phyloP scores from a whole-genome alignment of 345 rosid genomes.

The Balakata baccata region DNA sequence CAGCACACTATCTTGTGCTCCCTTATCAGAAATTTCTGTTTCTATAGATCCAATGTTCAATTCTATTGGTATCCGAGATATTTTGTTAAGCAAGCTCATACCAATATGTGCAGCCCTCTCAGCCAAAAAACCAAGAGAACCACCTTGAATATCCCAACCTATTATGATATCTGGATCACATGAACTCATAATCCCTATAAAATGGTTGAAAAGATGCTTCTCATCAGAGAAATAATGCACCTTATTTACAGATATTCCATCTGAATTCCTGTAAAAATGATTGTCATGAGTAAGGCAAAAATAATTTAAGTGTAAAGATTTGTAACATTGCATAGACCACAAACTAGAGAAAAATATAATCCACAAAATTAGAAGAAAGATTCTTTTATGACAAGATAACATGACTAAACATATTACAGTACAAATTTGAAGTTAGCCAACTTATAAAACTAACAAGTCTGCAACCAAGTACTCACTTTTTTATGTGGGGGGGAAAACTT shows the following conservation, averaged over 20 bases:
- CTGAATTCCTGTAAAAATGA: slow-evolving; percentile 51
- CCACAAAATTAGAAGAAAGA: slow-evolving; percentile 1
- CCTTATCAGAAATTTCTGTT: slow-evolving; percentile 36
- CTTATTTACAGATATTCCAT: slow-evolving; percentile 68
- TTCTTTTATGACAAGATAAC: background rate
- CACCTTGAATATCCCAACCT: slow-evolving; percentile 95
- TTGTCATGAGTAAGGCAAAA: background rate
- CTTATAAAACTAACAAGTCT: background rate
- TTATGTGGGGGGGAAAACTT: background rate
- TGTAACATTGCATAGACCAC: slow-evolving; percentile 1
- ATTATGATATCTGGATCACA: slow-evolving; percentile 78
- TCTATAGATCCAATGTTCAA: slow-evolving; percentile 30
- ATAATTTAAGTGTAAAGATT: slow-evolving; percentile 1
- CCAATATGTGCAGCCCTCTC: slow-evolving; percentile 96
- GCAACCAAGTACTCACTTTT: background rate
- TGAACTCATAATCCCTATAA: slow-evolving; percentile 46
- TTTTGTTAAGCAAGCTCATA: slow-evolving; percentile 64
- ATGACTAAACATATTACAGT: background rate
- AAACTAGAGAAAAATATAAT: background rate
- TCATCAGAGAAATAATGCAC: slow-evolving; percentile 57
- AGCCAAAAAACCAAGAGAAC: slow-evolving; percentile 91
- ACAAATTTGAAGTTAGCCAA: background rate
- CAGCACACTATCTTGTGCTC: slow-evolving; percentile 28
- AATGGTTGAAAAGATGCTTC: slow-evolving; percentile 52
- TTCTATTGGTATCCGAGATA: slow-evolving; percentile 68